Base-by-base conservation (phyloP, 2,329 filamentous ascomycete species). In the Claviceps humidiphila region DNA sequence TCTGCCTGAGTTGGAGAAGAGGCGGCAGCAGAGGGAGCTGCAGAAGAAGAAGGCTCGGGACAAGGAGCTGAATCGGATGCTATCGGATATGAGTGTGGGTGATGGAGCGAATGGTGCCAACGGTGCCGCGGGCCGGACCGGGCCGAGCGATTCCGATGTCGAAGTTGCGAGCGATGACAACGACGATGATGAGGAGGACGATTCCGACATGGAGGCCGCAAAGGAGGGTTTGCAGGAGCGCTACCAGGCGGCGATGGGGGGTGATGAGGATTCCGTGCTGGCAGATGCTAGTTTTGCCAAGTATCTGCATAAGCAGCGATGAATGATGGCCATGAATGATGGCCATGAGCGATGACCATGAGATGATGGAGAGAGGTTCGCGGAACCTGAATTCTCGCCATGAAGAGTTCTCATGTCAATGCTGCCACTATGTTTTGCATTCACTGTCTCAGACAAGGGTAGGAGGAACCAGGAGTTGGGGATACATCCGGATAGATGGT, bases 41-140 rank as follows among this genome's bases (percentile, higher is more conserved):
- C 77, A 82, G 59, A 91, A 90, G 72, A 76, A 80, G 55, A 77
- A 77, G 54, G 71, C 80, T 30, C 77, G 89, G 46, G 84, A 95
- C 61, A 80, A 84, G 62, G 90, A 98, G 66, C 71, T 98, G 30
- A 87, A 87, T 55, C 89, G 88, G 72, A 81, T 98, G 74, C 95
- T 98, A 89, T 85, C 85, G 65, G 91, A 93, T 59, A 95, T 98
- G 87, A 73, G 73, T 2, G 74, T 78, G 57, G 58, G 58, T 1
- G 55, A 57, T 4, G 55, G 57, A 3, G 58, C 57, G 7, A 1
- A 55, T 56, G 3, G 64, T 59, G 9, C 61, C 62, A 22, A 59
- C 69, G 46, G 30, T 11, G 30, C 30, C 9, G 30, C 8, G 30
- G 30, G 30, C 30, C 30, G 30, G 30, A 34, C 69, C 39, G 66